phyloP scores from a whole-genome alignment of 2,329 filamentous ascomycete genomes.

The Colletotrichum zoysiae region DNA sequence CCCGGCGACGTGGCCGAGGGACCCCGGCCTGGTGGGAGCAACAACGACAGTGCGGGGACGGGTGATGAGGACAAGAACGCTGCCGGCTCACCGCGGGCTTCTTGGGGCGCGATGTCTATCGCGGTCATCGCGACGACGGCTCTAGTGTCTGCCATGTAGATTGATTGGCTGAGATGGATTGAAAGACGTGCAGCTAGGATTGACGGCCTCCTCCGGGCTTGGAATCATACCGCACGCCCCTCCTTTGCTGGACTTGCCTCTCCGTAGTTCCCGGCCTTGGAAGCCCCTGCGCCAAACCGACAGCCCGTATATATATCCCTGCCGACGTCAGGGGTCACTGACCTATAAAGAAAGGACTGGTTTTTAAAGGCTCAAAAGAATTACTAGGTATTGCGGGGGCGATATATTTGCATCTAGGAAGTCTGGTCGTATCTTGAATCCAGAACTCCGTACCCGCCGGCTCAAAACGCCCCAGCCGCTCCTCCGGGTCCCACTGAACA shows the following conservation, averaged over 20 bases:
- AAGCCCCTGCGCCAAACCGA: slow-evolving; percentile 8
- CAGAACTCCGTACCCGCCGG: slow-evolving; percentile 4
- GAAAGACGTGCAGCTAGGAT: slow-evolving; percentile 1
- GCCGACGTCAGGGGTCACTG: slow-evolving; percentile 5
- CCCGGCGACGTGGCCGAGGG: slow-evolving; percentile 30
- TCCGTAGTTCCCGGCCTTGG: slow-evolving; percentile 1
- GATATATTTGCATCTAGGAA: not conserved
- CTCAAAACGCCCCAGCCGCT: slow-evolving; percentile 7
- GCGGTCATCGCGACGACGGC: slow-evolving; percentile 2
- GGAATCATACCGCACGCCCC: slow-evolving; percentile 1
- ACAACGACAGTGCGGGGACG: not conserved
- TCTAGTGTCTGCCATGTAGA: slow-evolving; percentile 1
- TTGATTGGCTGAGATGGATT: not conserved
- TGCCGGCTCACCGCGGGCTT: slow-evolving; percentile 10
- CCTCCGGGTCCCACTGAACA: slow-evolving; percentile 9
- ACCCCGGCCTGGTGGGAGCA: not conserved
- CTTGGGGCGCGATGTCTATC: not conserved
- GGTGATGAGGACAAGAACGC: slow-evolving; percentile 14
- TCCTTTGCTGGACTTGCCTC: not conserved
- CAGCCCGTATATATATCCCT: not conserved
- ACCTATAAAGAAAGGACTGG: slow-evolving; percentile 1
- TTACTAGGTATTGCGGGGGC: not conserved
- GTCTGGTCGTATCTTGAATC: not conserved
- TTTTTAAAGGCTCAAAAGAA: slow-evolving; percentile 1
- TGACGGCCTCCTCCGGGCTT: slow-evolving; percentile 2